These are phyloP conservation scores for Tephrocybe sp. DNA, from an alignment of 768 basidiomycete species.

Conservation along the genomic window DNA sequence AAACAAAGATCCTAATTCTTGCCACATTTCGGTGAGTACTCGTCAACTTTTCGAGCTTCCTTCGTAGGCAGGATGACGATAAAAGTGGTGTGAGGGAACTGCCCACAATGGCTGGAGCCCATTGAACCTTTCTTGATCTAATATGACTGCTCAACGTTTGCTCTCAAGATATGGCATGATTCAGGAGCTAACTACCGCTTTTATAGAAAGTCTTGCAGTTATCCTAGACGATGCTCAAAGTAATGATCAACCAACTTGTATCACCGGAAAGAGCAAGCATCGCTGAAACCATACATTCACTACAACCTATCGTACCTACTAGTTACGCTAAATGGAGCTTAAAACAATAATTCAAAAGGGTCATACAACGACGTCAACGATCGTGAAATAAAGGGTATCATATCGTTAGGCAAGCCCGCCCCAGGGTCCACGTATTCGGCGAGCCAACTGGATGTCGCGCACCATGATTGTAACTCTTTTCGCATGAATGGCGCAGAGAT, in stretches of 20 bases:
- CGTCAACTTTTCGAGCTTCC: not conserved
- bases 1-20: slow-evolving; percentile 11
- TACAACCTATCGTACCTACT: slow-evolving; percentile 8
- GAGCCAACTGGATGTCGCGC: slow-evolving; percentile 92
- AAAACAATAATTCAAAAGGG: slow-evolving; percentile 13
- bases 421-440: slow-evolving; percentile 92
- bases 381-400: not conserved
- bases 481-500: slow-evolving; percentile 95
- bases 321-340: slow-evolving; percentile 2
- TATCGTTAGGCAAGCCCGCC: slow-evolving; percentile 56
- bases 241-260: not conserved
- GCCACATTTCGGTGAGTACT: slow-evolving; percentile 20
- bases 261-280: not conserved
- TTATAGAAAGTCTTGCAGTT: not conserved
- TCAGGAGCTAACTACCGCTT: not conserved
- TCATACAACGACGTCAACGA: slow-evolving; percentile 14
- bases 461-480: slow-evolving; percentile 99
- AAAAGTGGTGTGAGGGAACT: slow-evolving; percentile 78
- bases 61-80: slow-evolving; percentile 53
- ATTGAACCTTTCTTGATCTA: slow-evolving; percentile 84
- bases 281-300: slow-evolving; percentile 3
- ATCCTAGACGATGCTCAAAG: not conserved
- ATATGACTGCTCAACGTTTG: slow-evolving; percentile 57
- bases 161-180: not conserved
- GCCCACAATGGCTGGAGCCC: slow-evolving; percentile 43